Percentiles rank a stretch among this genome's conserved stretches.
Conservation (phyloP, 108 stramenopile genomes). For the Cyclotella sp. region DNA sequence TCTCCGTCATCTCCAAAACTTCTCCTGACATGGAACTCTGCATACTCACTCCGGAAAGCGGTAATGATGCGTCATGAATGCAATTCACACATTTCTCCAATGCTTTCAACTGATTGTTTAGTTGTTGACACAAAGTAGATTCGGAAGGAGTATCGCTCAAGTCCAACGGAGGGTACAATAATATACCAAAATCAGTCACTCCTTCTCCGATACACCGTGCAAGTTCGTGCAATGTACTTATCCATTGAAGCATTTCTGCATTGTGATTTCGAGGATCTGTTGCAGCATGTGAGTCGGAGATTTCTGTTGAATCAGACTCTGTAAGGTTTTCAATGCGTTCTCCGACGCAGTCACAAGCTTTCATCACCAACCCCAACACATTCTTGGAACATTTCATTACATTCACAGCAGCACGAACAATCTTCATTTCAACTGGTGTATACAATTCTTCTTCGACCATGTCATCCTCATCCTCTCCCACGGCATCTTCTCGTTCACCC, state of each 20-base stretch:
- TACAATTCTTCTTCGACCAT: constrained; percentile 63
- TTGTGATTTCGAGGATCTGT: constrained; percentile 1
- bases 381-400: constrained; percentile 82
- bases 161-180: constrained; percentile 80
- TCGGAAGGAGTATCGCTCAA: constrained; percentile 2
- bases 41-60: not conserved
- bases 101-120: constrained; percentile 29
- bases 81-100: constrained; percentile 30
- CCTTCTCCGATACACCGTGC: constrained; percentile 79
- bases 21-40: constrained; percentile 42
- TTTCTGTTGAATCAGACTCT: not conserved
- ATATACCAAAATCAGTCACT: constrained; percentile 76
- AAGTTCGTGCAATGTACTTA: constrained; percentile 50
- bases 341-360: constrained; percentile 71
- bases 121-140: constrained; percentile 16
- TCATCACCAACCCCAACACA: constrained; percentile 67
- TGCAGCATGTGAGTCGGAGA: constrained; percentile 8
- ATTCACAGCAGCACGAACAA: constrained; percentile 68
- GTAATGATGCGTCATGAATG: constrained; percentile 8
- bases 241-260: constrained; percentile 52
- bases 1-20: constrained; percentile 22
- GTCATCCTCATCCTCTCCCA: constrained; percentile 38
- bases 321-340: constrained; percentile 20
- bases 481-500: constrained; percentile 50
- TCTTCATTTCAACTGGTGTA: constrained; percentile 58